A percentile compares a stretch with the other conserved stretches of the same genome.
phyloP scores from a whole-genome alignment of 202 grass and related monocot genomes.

The Eragrostis tef region DNA sequence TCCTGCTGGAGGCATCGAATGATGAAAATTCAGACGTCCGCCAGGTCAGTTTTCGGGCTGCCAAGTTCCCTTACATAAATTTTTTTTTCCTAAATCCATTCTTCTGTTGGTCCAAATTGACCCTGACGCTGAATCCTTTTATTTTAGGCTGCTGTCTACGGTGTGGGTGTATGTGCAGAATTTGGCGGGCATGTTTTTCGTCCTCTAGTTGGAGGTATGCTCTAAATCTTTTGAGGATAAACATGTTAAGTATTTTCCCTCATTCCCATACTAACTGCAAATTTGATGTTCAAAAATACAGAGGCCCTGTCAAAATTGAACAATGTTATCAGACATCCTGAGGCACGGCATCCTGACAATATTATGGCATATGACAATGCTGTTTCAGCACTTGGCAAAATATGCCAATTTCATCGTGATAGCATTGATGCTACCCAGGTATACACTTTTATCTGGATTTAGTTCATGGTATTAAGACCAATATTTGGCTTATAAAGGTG shows the following conservation, averaged over 20 bases:
- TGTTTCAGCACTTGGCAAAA: constrained; percentile 97
- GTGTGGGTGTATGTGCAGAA: constrained; percentile 95
- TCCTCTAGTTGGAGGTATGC: constrained; percentile 88
- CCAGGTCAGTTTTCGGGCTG: constrained; percentile 65
- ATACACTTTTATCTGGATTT: constrained; percentile 31
- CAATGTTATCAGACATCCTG: constrained; percentile 80
- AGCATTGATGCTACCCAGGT: constrained; percentile 85
- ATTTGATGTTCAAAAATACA: constrained; percentile 41
- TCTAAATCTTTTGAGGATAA: not conserved
- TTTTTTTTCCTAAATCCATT: not conserved
- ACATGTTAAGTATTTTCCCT: not conserved
- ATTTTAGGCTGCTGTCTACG: constrained; percentile 93
- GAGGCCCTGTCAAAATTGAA: constrained; percentile 92
- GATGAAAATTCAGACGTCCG: constrained; percentile 93
- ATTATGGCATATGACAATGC: constrained; percentile 98
- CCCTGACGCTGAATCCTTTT: not conserved
- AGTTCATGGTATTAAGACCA: not conserved
- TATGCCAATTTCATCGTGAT: constrained; percentile 87
- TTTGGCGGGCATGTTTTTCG: constrained; percentile 83
- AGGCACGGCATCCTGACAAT: constrained; percentile 77
- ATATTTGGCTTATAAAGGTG: not conserved
- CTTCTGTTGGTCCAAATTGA: not conserved
- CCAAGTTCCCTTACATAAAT: constrained; percentile 26
- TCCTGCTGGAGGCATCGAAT: constrained; percentile 89
- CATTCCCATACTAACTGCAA: constrained; percentile 9